Evolutionary conservation across 163 green algal species (phyloP), one percentile per base, ranked within the genome.

Genomic region (Dunaliella salina): DNA sequence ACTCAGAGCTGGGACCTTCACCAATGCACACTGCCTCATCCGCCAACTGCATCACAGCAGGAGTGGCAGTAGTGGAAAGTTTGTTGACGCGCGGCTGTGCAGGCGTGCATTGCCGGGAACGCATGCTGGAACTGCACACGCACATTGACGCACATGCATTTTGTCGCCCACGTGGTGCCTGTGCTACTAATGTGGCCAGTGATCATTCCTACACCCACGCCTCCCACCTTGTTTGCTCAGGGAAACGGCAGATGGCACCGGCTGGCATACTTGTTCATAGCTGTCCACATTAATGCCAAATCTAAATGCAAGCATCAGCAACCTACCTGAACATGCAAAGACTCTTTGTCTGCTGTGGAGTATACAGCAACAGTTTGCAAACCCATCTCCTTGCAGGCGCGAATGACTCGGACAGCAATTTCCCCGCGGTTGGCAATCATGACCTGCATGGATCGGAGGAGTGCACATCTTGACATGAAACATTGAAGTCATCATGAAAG

Each of bases 11-110:
- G 80, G 96, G 88, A 0, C 95, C 91, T 82, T 97, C 94, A 25
- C 96, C 96, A 83, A 99, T 98, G 93, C 96, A 98, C 50, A 98
- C 96, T 1, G 96, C 94, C 89, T 98, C 96, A 88, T 98, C 96
- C 20, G 96, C 96, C 29, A 98, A 89, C 92, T 97, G 92, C 83
- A 80, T 26, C 33, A 4, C 78, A 33, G 25, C 25, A 33, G 67
- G 25, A 30, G 5, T 18, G 59, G 22, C 25, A 79, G 67, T 30
- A 11, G 5, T n/a, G 29, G 67, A 11, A 4, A 30, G 67, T 30
- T 4, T 33, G 8, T 12, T n/a, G 67, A 79, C 25, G 13, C 40
- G 40, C 8, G 40, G 40, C 8, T 50, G 40, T 50, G 40, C 40
- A 50, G 3, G 40, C 40, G 40, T 50, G 40, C 40, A 50, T 15